These are phyloP conservation scores for Carex cristatella DNA, from an alignment of 176 grass and related monocot genomes.

Conservation along the genomic window DNA sequence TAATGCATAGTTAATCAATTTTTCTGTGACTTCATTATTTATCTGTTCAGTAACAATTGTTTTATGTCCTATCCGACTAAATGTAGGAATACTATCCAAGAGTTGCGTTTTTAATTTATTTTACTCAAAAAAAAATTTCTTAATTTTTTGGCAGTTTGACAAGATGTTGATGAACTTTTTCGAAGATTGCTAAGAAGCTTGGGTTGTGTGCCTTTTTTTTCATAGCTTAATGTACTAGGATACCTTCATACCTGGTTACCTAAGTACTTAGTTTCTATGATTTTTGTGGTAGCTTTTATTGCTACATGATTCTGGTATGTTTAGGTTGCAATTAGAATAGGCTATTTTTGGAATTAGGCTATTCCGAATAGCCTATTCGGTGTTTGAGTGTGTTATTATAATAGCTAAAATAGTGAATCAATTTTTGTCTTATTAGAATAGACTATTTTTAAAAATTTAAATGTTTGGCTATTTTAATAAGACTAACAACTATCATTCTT, in stretches of 20 bases:
- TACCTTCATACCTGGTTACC: not conserved
- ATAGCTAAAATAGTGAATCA: too few relatives aligned
- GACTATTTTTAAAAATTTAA: too few relatives aligned
- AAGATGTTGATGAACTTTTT: not conserved
- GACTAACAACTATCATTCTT: too few relatives aligned
- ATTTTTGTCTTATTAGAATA: too few relatives aligned
- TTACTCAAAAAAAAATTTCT: not conserved
- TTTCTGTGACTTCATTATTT: not conserved
- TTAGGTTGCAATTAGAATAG: too few relatives aligned
- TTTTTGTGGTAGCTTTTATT: not conserved
- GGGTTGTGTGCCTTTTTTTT: not conserved
- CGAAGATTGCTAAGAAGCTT: constrained; percentile 13
- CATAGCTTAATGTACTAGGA: not conserved
- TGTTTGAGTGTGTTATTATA: too few relatives aligned
- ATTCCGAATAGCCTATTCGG: too few relatives aligned
- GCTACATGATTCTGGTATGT: not conserved
- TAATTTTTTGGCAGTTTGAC: constrained; percentile 15
- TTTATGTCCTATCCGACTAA: not conserved
- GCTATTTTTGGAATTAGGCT: too few relatives aligned
- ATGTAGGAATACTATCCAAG: not conserved
- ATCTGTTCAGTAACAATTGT: not conserved
- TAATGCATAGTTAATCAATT: not conserved
- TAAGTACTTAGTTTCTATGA: not conserved
- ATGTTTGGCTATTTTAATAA: too few relatives aligned
- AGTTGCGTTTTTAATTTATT: not conserved